Conservation (phyloP, 2,329 filamentous ascomycete genomes). For the Alternaria conjuncta region DNA sequence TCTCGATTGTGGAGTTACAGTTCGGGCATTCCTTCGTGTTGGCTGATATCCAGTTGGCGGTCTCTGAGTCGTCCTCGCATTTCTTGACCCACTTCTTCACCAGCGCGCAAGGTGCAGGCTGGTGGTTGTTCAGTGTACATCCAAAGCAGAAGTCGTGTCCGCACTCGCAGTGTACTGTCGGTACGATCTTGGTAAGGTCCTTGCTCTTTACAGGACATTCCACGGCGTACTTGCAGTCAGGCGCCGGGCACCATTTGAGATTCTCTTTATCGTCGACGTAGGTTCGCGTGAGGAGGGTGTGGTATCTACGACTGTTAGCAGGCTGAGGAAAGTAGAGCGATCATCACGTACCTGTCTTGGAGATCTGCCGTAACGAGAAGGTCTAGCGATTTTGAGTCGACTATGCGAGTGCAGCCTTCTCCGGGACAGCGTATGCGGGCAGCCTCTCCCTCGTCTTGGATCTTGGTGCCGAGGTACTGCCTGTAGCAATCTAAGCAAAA, state of each 20-base stretch:
- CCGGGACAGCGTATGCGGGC: constrained; percentile 93
- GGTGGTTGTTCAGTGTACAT: constrained; percentile 87
- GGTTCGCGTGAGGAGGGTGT: constrained; percentile 84
- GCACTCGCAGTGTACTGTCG: constrained; percentile 86
- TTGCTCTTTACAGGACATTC: constrained; percentile 89
- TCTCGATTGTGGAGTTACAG: constrained; percentile 96
- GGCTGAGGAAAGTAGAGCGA: not conserved
- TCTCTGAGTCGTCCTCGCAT: constrained; percentile 97
- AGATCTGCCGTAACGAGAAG: constrained; percentile 69
- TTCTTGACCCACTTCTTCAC: constrained; percentile 98
- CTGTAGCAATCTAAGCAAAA: constrained; percentile 93
- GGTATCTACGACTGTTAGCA: constrained; percentile 66
- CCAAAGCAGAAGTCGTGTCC: constrained; percentile 94
- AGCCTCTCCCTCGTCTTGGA: constrained; percentile 92
- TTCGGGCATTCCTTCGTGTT: constrained; percentile 98
- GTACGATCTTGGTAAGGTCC: constrained; percentile 83
- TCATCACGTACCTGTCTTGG: constrained; percentile 58
- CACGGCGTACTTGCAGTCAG: constrained; percentile 93
- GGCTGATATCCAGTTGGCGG: constrained; percentile 98
- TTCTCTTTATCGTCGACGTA: constrained; percentile 97
- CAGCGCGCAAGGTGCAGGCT: constrained; percentile 87
- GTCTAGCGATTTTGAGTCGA: constrained; percentile 87
- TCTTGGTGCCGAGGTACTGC: constrained; percentile 91
- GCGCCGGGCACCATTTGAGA: constrained; percentile 96
- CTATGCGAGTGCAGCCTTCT: constrained; percentile 84